Base-by-base conservation (phyloP, 192 early-diverging fungal genomes). In the Linnemannia zychae region DNA sequence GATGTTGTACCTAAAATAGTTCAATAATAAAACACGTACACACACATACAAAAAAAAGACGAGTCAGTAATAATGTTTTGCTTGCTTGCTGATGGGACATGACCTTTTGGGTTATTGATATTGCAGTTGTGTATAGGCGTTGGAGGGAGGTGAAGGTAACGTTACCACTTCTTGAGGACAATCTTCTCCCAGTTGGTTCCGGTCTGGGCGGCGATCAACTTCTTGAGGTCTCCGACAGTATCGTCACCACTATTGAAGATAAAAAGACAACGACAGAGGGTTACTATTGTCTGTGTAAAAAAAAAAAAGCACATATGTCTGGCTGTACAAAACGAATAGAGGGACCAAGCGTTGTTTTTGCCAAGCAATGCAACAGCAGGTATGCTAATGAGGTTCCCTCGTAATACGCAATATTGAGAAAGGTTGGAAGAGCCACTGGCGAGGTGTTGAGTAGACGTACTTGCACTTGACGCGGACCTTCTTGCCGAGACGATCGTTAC, bases 181-280 rank as follows among this genome's bases (percentile, higher is more conserved):
- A 98, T 97, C 87, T 97, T 97, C 50, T 94, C 91, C 46, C 96
- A 88, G 67, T 95, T 94, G 3, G 97, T 98, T 85, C 97, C 97
- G 13, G 93, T 96, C 88, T 96, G 96, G 16, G 96, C 96, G 11
- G 96, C 95, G 68, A 97, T 94, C 18, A 97, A 76, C 76, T 95
- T 93, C 78, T 98, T 98, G 34, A 98, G 89, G 83, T 96, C 94
- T 17, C 93, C 93, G 57, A 98, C 89, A 0, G 96, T 96, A 87
- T 98, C 97, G 65, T 93, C 91, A 34, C 92, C 91, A 79, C 93
- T 94, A 84, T 71, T 63, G 17, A 33, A 2, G 50, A 36, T 66
- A 3, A 22, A 47, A 72, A 47, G 40, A 77, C 7, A 78, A 66
- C 31, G 28, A 67, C 4, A 78, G 24, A 13, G 22, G 36, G 22